Evolutionary conservation across 345 rosid species (phyloP), one percentile per base, ranked within the genome.

Genomic region (Syzygium jambos): DNA sequence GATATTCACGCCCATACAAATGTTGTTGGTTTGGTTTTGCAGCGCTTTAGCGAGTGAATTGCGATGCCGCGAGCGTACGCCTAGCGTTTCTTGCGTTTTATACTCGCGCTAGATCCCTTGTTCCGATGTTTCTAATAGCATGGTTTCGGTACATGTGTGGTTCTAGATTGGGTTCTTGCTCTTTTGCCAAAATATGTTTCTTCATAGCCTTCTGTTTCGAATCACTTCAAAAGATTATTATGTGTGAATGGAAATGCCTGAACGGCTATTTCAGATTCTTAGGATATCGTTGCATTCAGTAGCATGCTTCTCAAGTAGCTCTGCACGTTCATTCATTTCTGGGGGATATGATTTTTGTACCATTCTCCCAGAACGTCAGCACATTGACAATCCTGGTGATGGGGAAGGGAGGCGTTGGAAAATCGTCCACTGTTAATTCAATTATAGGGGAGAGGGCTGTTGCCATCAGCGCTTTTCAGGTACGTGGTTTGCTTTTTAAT

Each of bases 331-430:
- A 4, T 15, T 57, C 38, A 4, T 15, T 57, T 23, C n/a, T 1
- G 57, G 59, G 49, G 43, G 46, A 51, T 27, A 30, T 55, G 7
- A 52, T 55, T 85, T n/a, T 30, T 55, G 41, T 49, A 23, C 29
- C 53, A 11, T 80, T 84, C 25, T 65, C 61, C 73, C 93, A 96
- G 98, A 92, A 93, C 88, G 93, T 93, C 85, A 92, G 90, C 92
- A 92, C 93, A 21, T 85, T 95, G 93, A 94, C 98, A 2, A 93
- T 96, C 80, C 94, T 96, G 89, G 98, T 95, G 54, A 91, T 96
- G 95, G 98, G 98, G 84, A 96, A 96, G 92, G 98, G 97, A n/a
- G 98, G 98, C 59, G 95, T 94, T 84, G 98, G 98, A 63, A 96
- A 96, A 88, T 96, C 98, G 22, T 96, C 98, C 4, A 94, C 98